phyloP scores from a whole-genome alignment of 2,329 filamentous ascomycete genomes.

The Paecilomyces variotii region DNA sequence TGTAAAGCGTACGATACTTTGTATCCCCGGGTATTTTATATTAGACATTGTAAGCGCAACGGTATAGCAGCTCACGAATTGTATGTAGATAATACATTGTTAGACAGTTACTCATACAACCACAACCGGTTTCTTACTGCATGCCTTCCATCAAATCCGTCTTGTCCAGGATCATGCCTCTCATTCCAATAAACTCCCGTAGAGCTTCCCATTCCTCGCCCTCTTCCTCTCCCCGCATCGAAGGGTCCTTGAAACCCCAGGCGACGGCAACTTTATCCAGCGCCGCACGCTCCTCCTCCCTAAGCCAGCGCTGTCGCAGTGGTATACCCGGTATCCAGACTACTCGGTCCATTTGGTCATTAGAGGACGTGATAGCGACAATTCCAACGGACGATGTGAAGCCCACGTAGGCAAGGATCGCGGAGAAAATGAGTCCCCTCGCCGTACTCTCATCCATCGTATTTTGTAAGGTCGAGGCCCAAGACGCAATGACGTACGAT shows the following conservation, averaged over 20 bases:
- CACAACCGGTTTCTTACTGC: conserved; percentile 44
- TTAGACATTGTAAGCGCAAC: not conserved
- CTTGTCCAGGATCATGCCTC: conserved; percentile 84
- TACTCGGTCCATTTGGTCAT: conserved; percentile 91
- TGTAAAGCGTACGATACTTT: not conserved
- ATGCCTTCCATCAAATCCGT: conserved; percentile 90
- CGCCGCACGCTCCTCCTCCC: conserved; percentile 82
- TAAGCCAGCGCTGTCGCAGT: conserved; percentile 71
- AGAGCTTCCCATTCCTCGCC: conserved; percentile 83
- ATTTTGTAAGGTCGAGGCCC: conserved; percentile 58
- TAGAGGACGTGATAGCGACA: conserved; percentile 75
- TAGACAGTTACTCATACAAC: conserved; percentile 3
- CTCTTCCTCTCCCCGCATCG: conserved; percentile 79
- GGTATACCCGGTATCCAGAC: conserved; percentile 81
- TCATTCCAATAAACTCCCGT: conserved; percentile 71
- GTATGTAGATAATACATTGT: not conserved
- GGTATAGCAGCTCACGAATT: not conserved
- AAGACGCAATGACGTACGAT: conserved; percentile 60
- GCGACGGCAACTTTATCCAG: conserved; percentile 78
- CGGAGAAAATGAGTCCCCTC: conserved; percentile 69
- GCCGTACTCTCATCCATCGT: conserved; percentile 70
- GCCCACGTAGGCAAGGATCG: conserved; percentile 73
- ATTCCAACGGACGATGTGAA: conserved; percentile 76
- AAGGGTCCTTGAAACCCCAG: conserved; percentile 82
- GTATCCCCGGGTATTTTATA: not conserved